Conservation (phyloP, 1,284 basidiomycete species). For the Tylopilus sp. region DNA sequence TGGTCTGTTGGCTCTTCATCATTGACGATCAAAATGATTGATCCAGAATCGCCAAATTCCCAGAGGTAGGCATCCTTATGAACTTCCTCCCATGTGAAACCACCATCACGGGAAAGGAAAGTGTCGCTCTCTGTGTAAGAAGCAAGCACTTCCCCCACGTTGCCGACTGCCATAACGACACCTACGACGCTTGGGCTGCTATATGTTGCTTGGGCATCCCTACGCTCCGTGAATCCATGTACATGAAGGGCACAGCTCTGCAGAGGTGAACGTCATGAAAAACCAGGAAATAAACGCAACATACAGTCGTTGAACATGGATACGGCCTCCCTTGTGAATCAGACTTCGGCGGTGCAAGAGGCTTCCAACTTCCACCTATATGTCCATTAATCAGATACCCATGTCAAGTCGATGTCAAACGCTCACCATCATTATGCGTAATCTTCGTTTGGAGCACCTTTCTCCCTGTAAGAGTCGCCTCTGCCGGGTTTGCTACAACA, state of each 20-base stretch:
- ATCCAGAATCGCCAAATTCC: slow-evolving; percentile 98
- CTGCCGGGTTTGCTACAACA: slow-evolving; percentile 78
- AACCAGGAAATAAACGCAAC: neutral
- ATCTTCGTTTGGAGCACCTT: slow-evolving; percentile 87
- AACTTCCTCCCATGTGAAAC: slow-evolving; percentile 98
- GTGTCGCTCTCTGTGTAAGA: slow-evolving; percentile 89
- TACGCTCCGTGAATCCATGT: slow-evolving; percentile 94
- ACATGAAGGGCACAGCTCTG: slow-evolving; percentile 86
- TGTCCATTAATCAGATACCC: neutral
- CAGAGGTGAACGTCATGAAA: neutral
- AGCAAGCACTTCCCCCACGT: slow-evolving; percentile 82
- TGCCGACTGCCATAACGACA: slow-evolving; percentile 95
- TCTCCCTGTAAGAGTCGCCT: slow-evolving; percentile 66
- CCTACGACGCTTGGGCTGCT: slow-evolving; percentile 91
- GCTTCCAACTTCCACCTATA: slow-evolving; percentile 82
- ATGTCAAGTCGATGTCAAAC: neutral
- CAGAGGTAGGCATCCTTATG: slow-evolving; percentile 97
- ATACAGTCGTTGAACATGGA: slow-evolving; percentile 66
- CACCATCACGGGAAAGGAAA: slow-evolving; percentile 94
- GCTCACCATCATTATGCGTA: slow-evolving; percentile 91
- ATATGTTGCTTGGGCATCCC: slow-evolving; percentile 87
- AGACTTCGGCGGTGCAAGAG: slow-evolving; percentile 65
- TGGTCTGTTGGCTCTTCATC: slow-evolving; percentile 92
- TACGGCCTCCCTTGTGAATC: slow-evolving; percentile 83
- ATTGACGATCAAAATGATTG: slow-evolving; percentile 89